Base-by-base conservation (phyloP, 2,329 filamentous ascomycete species). In the Colletotrichum sp. region DNA sequence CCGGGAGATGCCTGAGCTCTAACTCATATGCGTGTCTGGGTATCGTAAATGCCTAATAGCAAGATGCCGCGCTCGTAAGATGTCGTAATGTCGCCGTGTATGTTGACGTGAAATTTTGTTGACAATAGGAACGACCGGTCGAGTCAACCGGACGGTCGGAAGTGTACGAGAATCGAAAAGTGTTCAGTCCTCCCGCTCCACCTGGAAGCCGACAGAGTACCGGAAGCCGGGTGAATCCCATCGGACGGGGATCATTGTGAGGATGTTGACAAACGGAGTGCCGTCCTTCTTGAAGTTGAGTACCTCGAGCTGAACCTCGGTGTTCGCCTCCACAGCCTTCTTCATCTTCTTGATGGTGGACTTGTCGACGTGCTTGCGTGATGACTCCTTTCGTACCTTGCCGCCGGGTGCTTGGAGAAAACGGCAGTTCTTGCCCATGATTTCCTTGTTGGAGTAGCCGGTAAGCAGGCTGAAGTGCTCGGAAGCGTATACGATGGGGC, bases 251-350 rank as follows among this genome's bases (percentile, higher is more conserved):
- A 98, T 94, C 88, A 98, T 95, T n/a, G 94, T 95, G 68, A 98
- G 87, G 15, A 96, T 82, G 79, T 98, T 98, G 88, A 93, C 93
- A 81, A 98, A 98, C 0, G 89, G 89, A 79, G 95, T 90, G 1
- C 96, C 95, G 67, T 94, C 93, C 85, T 95, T 95, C 78, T 94
- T 92, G 83, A 96, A 98, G 82, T 98, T 98, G 82, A 93, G 93
- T 16, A 98, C 82, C 44, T 86, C 81, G 6, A 90, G 78, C 71
- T 90, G 87, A 7, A 90, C 80, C 80, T 92, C 90, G 34, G 81
- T 74, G 57, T 86, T 85, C 4, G 80, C 76, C n/a, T 85, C 82
- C 26, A 91, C 81, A 2, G 90, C 87, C 34, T 85, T 82, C 8
- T 85, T 84, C 85, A 92, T 87, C 57, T 77, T 91, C 44, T 91